A percentile compares a stretch with the other conserved stretches of the same genome.
phyloP scores from a whole-genome alignment of 1,284 basidiomycete species.

The Apiotrichum gamsii region DNA sequence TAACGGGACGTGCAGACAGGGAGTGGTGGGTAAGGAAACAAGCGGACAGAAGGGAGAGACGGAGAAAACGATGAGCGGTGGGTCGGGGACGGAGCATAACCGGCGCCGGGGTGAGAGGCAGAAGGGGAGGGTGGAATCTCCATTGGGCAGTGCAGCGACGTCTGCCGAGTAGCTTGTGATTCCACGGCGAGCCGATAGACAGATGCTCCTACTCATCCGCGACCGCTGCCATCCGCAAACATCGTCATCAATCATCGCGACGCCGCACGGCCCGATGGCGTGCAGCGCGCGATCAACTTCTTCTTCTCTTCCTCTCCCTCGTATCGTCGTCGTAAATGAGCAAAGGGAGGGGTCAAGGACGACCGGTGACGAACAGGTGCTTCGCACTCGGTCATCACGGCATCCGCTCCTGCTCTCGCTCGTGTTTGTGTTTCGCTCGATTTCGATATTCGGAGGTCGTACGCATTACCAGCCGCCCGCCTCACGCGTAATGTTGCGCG shows the following conservation, averaged over 20 bases:
- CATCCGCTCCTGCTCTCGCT: slow-evolving; percentile 4
- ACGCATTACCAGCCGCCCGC: slow-evolving; percentile 29
- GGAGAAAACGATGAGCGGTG: not conserved
- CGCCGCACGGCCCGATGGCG: too few species aligned
- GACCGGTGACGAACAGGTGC: too few species aligned
- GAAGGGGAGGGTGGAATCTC: slow-evolving; percentile 12
- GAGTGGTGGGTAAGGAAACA: not conserved
- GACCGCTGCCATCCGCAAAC: slow-evolving; percentile 22
- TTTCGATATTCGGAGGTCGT: too few species aligned
- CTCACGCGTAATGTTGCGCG: slow-evolving; percentile 32
- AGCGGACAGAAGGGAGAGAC: not conserved
- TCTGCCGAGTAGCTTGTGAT: slow-evolving; percentile 12
- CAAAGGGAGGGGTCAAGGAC: too few species aligned
- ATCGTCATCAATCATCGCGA: too few species aligned
- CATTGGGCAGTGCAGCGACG: slow-evolving; percentile 17
- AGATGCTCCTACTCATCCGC: slow-evolving; percentile 20
- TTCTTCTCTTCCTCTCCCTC: too few species aligned
- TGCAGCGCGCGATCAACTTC: too few species aligned
- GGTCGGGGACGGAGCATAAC: slow-evolving; percentile 11
- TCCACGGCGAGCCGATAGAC: slow-evolving; percentile 18
- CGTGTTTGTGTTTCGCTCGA: not conserved
- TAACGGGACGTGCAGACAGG: too few species aligned
- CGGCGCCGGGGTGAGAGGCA: slow-evolving; percentile 5
- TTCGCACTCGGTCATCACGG: not conserved
- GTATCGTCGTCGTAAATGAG: too few species aligned